phyloP scores from a whole-genome alignment of 2,329 filamentous ascomycete species.

The Colletotrichum noveboracense region DNA sequence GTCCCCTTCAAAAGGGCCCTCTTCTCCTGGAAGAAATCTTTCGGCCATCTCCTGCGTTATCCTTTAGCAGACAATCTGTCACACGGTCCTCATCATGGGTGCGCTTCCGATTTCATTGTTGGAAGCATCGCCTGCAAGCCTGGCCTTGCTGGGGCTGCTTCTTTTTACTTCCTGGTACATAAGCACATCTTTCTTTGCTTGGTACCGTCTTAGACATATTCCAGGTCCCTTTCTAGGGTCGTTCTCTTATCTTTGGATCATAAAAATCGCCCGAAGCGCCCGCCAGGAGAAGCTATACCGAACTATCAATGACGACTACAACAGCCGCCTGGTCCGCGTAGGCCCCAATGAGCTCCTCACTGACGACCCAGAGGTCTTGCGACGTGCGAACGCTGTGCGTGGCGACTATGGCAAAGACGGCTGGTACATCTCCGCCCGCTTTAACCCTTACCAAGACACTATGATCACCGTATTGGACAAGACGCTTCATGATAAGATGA shows the following conservation, averaged over 20 bases:
- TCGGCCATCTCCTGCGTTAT: background rate
- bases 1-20: background rate
- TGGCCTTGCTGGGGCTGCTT: background rate
- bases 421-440: constrained; percentile 29
- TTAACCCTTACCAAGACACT: constrained; percentile 28
- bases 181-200: constrained; percentile 11
- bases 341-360: constrained; percentile 37
- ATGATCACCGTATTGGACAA: constrained; percentile 26
- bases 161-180: background rate
- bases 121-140: background rate
- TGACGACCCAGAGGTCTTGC: constrained; percentile 33
- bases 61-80: background rate
- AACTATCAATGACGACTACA: background rate
- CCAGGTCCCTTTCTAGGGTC: background rate
- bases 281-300: constrained; percentile 26
- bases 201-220: constrained; percentile 29
- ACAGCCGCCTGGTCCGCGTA: constrained; percentile 34
- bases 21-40: background rate
- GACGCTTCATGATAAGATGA: constrained; percentile 22
- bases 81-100: background rate
- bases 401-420: constrained; percentile 27
- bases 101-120: background rate
- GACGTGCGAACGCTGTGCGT: constrained; percentile 31
- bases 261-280: constrained; percentile 28
- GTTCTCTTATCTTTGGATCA: constrained; percentile 24